Base-by-base conservation (phyloP, 345 rosid species). In the Eucalyptus cloeziana region DNA sequence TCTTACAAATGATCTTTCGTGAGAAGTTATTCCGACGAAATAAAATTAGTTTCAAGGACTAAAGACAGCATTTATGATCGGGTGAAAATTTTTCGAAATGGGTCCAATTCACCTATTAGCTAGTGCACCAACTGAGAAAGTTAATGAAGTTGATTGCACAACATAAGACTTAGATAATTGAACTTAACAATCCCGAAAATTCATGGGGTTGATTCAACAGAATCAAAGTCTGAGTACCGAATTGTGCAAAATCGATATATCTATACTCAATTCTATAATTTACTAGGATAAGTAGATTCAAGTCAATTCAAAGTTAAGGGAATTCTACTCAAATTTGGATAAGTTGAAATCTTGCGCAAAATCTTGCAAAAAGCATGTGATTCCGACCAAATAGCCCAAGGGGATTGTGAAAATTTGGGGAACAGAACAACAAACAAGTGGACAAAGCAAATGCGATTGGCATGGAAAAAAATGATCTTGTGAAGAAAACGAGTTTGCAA, bases 161-260 rank as follows among this genome's bases (percentile, higher is more conserved):
- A 69, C 4, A 10, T 19, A 33, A 71, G 13, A 33, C 14, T 33
- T 33, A 10, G 44, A 16, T 33, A 25, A 71, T 37, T 19, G 7
- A 71, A 37, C 13, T 4, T 10, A 12, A 71, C 4, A 0, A 71
- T 37, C 13, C 3, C 4, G 0, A 71, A 33, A 33, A 43, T 17
- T 19, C 37, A 25, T 17, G 25, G 81, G 22, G 13, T 17, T 19
- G 44, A 71, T 71, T 71, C 25, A 16, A 33, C 4, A 33, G 0
- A 71, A 71, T 71, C 25, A 16, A 71, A 71, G 44, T 71, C 11
- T 3, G 45, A 19, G 81, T 2, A 21, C 0, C 4, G 7, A 71
- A 33, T 19, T 37, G 7, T 2, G 2, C 11, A 14, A 0, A 24
- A 64, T n/a, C 6, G 2, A 56, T 56, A 24, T 8, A 16, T 16